Evolutionary conservation across 805 yeast genomes (phyloP).

Genomic region (Saccharomycopsis olivae): DNA sequence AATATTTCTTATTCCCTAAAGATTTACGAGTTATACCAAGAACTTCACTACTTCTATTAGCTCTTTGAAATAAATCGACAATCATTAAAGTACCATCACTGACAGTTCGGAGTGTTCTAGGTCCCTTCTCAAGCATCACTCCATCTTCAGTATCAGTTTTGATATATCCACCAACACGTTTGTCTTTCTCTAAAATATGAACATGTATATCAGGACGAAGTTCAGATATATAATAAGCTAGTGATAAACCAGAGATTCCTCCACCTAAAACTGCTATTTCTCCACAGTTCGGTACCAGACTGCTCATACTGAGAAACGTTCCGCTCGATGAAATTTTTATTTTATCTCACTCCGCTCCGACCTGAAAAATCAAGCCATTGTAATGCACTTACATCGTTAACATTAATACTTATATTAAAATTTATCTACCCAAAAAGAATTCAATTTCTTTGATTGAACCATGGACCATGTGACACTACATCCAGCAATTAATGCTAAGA

Average conservation of each 20-base stretch:
- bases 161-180: conserved; percentile 74
- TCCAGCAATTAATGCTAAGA: conserved; percentile 37
- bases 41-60: conserved; percentile 40
- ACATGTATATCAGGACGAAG: conserved; percentile 71
- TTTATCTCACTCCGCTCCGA: too few relatives aligned
- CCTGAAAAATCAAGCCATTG: too few relatives aligned
- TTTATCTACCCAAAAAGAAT: conserved; percentile 35
- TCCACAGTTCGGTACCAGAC: background rate
- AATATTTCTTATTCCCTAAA: conserved; percentile 61
- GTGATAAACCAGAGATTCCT: conserved; percentile 80
- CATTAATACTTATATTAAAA: too few relatives aligned
- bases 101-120: conserved; percentile 78
- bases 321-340: too few relatives aligned
- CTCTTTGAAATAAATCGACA: conserved; percentile 41
- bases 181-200: conserved; percentile 46
- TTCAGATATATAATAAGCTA: conserved; percentile 53
- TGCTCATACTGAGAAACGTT: too few relatives aligned
- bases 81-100: conserved; percentile 68
- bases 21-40: conserved; percentile 48
- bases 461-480: conserved; percentile 46
- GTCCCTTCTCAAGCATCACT: conserved; percentile 65
- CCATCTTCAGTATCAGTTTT: conserved; percentile 29
- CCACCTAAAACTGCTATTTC: conserved; percentile 70
- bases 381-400: too few relatives aligned
- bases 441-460: conserved; percentile 43